A percentile compares a stretch with the other conserved stretches of the same genome.
These are phyloP conservation scores for Aspergillus olivimuriae DNA, from an alignment of 495 filamentous ascomycete genomes.

Conservation along the genomic window DNA sequence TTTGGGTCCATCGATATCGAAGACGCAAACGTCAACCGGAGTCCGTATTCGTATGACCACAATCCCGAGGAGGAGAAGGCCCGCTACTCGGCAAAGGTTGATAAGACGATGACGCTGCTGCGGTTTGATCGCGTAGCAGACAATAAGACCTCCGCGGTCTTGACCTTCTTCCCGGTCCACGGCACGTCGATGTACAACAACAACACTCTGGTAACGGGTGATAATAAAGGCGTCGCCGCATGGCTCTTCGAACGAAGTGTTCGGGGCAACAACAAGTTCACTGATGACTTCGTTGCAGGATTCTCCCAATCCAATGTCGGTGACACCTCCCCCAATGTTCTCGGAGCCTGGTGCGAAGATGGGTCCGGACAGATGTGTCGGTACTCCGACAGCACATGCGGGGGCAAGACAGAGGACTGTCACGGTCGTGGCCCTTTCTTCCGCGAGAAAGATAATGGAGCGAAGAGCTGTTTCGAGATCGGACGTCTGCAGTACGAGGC, in stretches of 20 bases:
- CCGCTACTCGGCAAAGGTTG: slow-evolving; percentile 68
- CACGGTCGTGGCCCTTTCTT: slow-evolving; percentile 84
- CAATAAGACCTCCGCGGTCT: slow-evolving; percentile 65
- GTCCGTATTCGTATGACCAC: slow-evolving; percentile 82
- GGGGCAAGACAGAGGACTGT: slow-evolving; percentile 66
- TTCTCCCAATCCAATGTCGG: slow-evolving; percentile 95
- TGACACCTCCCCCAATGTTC: slow-evolving; percentile 84
- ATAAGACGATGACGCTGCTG: slow-evolving; percentile 80
- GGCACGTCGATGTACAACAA: slow-evolving; percentile 90
- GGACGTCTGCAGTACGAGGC: slow-evolving; percentile 59
- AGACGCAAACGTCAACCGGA: slow-evolving; percentile 87
- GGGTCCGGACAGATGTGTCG: slow-evolving; percentile 59
- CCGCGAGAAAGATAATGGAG: slow-evolving; percentile 58
- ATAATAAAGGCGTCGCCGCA: slow-evolving; percentile 95
- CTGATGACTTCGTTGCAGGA: slow-evolving; percentile 77
- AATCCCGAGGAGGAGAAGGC: slow-evolving; percentile 78
- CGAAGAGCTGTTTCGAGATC: slow-evolving; percentile 70
- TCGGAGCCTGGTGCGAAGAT: slow-evolving; percentile 79
- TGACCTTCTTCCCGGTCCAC: slow-evolving; percentile 94
- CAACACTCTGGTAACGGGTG: slow-evolving; percentile 85
- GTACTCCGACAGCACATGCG: slow-evolving; percentile 76
- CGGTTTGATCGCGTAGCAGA: slow-evolving; percentile 70
- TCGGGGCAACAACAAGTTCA: slow-evolving; percentile 41
- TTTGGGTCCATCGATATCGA: slow-evolving; percentile 66
- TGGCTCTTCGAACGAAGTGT: slow-evolving; percentile 75